phyloP scores from a whole-genome alignment of 2,329 filamentous ascomycete genomes.

The Arthrobotrys megalospora region DNA sequence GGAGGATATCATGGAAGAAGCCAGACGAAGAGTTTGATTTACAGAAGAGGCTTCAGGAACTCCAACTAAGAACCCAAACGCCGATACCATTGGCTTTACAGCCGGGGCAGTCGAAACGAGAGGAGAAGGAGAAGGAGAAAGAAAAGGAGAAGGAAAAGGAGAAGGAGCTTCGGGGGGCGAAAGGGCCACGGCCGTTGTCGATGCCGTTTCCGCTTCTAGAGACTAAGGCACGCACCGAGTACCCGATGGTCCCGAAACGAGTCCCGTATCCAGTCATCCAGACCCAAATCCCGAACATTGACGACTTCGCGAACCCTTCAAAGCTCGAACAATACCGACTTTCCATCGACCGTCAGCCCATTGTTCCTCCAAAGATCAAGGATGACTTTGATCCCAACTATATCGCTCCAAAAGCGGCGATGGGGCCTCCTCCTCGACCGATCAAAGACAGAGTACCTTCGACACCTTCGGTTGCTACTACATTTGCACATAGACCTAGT shows the following conservation, averaged over 20 bases:
- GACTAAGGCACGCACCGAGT: conserved; percentile 44
- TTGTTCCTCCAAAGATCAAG: conserved; percentile 56
- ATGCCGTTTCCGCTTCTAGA: conserved; percentile 40
- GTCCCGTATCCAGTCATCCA: conserved; percentile 25
- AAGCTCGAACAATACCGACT: conserved; percentile 57
- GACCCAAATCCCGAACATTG: conserved; percentile 50
- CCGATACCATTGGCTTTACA: conserved; percentile 40
- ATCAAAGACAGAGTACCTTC: conserved; percentile 64
- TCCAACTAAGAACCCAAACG: conserved; percentile 54
- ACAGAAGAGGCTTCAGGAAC: conserved; percentile 57
- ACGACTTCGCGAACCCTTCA: conserved; percentile 57
- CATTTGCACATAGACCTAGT: conserved; percentile 18
- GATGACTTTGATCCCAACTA: conserved; percentile 58
- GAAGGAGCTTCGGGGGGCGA: conserved; percentile 42
- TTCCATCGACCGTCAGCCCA: conserved; percentile 46
- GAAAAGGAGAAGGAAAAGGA: conserved; percentile 57
- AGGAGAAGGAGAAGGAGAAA: conserved; percentile 53
- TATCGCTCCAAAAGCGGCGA: conserved; percentile 1
- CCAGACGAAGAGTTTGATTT: conserved; percentile 58
- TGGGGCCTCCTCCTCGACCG: conserved; percentile 43
- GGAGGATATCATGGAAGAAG: conserved; percentile 54
- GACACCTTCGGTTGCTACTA: background rate
- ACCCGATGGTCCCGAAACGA: conserved; percentile 53
- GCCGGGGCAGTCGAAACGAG: conserved; percentile 19
- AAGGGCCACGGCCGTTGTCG: conserved; percentile 50